These are phyloP conservation scores for Fusarium albosuccineum DNA, from an alignment of 2,329 filamentous ascomycete genomes.

Conservation along the genomic window DNA sequence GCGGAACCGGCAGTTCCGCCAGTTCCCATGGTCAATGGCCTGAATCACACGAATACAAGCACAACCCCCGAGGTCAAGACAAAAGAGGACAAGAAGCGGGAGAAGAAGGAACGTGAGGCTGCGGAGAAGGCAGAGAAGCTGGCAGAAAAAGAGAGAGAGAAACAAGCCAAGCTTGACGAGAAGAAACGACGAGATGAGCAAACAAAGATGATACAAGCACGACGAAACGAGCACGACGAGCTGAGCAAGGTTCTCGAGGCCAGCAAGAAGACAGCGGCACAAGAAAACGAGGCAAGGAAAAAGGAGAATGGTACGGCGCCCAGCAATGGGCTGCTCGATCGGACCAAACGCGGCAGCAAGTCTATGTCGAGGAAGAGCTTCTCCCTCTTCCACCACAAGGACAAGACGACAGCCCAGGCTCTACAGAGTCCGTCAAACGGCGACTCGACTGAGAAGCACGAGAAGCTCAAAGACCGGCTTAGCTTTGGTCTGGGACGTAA, in stretches of 20 bases:
- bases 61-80: conserved; percentile 52
- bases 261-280: conserved; percentile 72
- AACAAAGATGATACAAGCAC: conserved; percentile 64
- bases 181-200: conserved; percentile 64
- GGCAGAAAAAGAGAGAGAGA: conserved; percentile 56
- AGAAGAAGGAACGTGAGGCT: conserved; percentile 76
- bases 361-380: conserved; percentile 84
- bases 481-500: conserved; percentile 77
- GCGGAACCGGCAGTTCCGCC: conserved; percentile 33
- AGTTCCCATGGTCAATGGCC: conserved; percentile 33
- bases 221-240: conserved; percentile 71
- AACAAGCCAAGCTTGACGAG: conserved; percentile 60
- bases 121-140: conserved; percentile 69
- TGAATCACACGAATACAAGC: conserved; percentile 39
- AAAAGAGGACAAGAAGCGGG: conserved; percentile 73
- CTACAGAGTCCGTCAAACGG: conserved; percentile 36
- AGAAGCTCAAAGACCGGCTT: conserved; percentile 74
- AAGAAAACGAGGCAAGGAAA: conserved; percentile 61
- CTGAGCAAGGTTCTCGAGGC: conserved; percentile 73
- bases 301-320: conserved; percentile 55
- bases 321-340: conserved; percentile 66
- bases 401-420: conserved; percentile 54
- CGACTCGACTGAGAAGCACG: conserved; percentile 55
- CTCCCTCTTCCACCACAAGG: conserved; percentile 70
- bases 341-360: conserved; percentile 79